These are phyloP conservation scores for Orychophragmus violaceus DNA, from an alignment of 345 rosid genomes.

Conservation along the genomic window DNA sequence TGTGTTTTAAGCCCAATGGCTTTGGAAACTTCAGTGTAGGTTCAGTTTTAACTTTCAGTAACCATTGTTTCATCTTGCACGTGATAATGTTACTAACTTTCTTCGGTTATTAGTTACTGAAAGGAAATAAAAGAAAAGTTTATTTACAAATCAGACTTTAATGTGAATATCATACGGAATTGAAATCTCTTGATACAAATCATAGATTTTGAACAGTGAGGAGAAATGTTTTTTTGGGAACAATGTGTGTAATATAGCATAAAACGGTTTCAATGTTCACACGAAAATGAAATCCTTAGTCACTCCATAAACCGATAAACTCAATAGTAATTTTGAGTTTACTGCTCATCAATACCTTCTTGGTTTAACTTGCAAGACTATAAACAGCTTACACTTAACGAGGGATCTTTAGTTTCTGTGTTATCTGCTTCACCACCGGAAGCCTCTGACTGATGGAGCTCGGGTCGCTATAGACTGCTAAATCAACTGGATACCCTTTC, in stretches of 20 bases:
- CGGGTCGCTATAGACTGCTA: constrained; percentile 80
- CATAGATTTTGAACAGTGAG: neutral
- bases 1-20: neutral
- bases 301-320: constrained; percentile 1
- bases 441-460: constrained; percentile 80
- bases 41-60: neutral
- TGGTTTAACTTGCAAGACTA: neutral
- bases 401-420: constrained; percentile 63
- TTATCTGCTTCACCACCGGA: constrained; percentile 62
- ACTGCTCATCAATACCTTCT: neutral
- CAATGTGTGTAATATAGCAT: neutral
- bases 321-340: neutral
- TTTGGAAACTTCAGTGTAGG: neutral
- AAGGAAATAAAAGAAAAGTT: neutral
- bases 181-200: no score
- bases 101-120: neutral
- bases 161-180: neutral
- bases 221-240: neutral
- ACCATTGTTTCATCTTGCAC: constrained; percentile 4
- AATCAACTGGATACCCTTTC: constrained; percentile 81
- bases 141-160: neutral
- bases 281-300: neutral
- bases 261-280: neutral
- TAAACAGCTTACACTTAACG: constrained; percentile 9
- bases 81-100: neutral